phyloP scores from a whole-genome alignment of 371 early-diverging fungal species.

The Actinomortierella wolfii region DNA sequence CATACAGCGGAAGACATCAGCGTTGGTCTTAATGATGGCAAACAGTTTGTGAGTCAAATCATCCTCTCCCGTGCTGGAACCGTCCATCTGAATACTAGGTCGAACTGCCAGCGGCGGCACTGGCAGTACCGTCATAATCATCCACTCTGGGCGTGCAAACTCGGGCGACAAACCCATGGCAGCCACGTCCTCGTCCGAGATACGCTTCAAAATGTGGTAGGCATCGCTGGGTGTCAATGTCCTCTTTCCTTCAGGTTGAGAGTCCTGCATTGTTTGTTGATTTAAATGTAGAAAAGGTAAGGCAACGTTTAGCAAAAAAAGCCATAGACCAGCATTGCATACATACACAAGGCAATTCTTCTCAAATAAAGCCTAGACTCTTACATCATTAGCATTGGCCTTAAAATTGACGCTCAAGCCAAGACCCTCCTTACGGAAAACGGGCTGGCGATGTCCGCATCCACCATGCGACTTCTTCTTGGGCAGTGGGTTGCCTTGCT shows the following conservation, averaged over 20 bases:
- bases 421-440: constrained; percentile 90
- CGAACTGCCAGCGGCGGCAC: constrained; percentile 99
- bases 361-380: constrained; percentile 16
- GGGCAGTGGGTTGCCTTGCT: constrained; percentile 21
- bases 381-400: constrained; percentile 59
- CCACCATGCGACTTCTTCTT: constrained; percentile 79
- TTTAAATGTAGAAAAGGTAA: no score
- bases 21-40: constrained; percentile 98
- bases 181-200: constrained; percentile 88
- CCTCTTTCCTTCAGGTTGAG: constrained; percentile 68
- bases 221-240: constrained; percentile 86
- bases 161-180: constrained; percentile 93
- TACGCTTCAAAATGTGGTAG: constrained; percentile 88
- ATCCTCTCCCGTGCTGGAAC: constrained; percentile 94
- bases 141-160: constrained; percentile 99
- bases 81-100: constrained; percentile 98
- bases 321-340: neutral
- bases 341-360: neutral
- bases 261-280: no score
- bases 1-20: constrained; percentile 86
- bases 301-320: constrained; percentile 2
- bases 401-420: constrained; percentile 80
- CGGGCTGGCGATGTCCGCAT: constrained; percentile 95
- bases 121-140: constrained; percentile 94
- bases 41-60: constrained; percentile 98